Base-by-base conservation (phyloP, 208 protist genomes). In the Endotrypanum monterogeii region DNA sequence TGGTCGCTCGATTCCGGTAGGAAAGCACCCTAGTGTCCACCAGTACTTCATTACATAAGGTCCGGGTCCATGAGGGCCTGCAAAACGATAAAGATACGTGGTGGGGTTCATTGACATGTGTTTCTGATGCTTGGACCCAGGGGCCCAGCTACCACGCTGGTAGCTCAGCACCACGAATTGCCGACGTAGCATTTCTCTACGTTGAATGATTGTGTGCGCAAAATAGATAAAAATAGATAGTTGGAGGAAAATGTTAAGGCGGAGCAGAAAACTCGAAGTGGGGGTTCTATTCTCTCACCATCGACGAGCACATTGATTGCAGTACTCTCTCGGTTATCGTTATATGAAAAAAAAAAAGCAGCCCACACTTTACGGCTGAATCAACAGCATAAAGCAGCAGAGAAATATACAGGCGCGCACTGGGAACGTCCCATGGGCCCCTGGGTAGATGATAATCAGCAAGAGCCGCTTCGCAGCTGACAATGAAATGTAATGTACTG, bases 1-100 rank as follows among this genome's bases (percentile, higher is more conserved):
- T 1, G 93, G 93, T 35, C 73, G 71, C 57, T 93, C 87, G 63
- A 92, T 63, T 30, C 93, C 93, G 37, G 89, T 97, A 18, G 93
- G 93, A 72, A 96, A 94, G 83, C 88, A 93, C 12, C 93, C 93
- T 16, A 96, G 74, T 46, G 93, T 97, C 89, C 91, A 95, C 89
- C 89, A 97, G 66, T 95, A 97, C 75, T 97, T 97, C 91, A 97
- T 95, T 18, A 90, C 91, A 67, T 94, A 95, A 16, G 90, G 91
- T 2, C 93, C 93, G 32, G 93, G 93, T 20, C 91, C 91, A 65
- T 76, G 78, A 39, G 87, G 85, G 32, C 90, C 91, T 32, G 93
- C 79, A 86, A 96, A 95, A 20, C 93, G 78, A 52, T 97, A 97
- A 41, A 96, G 65, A 78, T 92, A 97, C 54, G 80, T 76, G 11